Evolutionary conservation across 1,139 yeast species (phyloP).

Genomic region (Meyerozyma elateridarum): DNA sequence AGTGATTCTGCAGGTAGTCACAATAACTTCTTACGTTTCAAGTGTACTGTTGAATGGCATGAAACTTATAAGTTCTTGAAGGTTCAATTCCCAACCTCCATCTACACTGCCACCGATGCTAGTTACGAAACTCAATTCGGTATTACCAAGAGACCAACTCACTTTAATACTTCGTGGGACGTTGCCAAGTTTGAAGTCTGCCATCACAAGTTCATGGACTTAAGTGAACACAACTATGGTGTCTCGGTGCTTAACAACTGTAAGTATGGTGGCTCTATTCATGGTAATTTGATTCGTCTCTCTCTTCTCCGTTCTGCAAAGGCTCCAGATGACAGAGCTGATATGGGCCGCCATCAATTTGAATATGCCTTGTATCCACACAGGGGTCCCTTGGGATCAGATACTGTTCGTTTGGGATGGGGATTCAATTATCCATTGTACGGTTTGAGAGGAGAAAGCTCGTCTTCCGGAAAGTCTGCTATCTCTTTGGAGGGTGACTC

Average conservation of each 20-base stretch:
- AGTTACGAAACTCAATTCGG: conserved; percentile 94
- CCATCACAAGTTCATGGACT: conserved; percentile 89
- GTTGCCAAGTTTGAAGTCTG: conserved; percentile 95
- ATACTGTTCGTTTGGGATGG: conserved; percentile 70
- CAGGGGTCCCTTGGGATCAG: conserved; percentile 53
- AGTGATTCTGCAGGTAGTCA: conserved; percentile 21
- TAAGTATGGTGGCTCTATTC: conserved; percentile 89
- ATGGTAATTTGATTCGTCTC: conserved; percentile 82
- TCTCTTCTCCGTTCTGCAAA: conserved; percentile 82
- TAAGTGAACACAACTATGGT: conserved; percentile 81
- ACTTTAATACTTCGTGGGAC: conserved; percentile 93
- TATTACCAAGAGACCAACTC: conserved; percentile 85
- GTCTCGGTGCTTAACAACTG: conserved; percentile 80
- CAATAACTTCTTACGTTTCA: conserved; percentile 46
- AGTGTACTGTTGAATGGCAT: conserved; percentile 77
- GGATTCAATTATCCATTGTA: conserved; percentile 62
- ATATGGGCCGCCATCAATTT: conserved; percentile 84
- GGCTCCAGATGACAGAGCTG: conserved; percentile 89
- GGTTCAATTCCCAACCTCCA: conserved; percentile 89
- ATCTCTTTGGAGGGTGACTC: conserved; percentile 40
- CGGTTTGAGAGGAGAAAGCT: conserved; percentile 19
- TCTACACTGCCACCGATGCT: conserved; percentile 64
- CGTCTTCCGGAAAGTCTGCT: conserved; percentile 19
- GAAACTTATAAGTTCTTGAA: conserved; percentile 84
- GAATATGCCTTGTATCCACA: conserved; percentile 86